Conservation (phyloP, 352 stramenopile genomes). For the Halophytophthora batemanensis region DNA sequence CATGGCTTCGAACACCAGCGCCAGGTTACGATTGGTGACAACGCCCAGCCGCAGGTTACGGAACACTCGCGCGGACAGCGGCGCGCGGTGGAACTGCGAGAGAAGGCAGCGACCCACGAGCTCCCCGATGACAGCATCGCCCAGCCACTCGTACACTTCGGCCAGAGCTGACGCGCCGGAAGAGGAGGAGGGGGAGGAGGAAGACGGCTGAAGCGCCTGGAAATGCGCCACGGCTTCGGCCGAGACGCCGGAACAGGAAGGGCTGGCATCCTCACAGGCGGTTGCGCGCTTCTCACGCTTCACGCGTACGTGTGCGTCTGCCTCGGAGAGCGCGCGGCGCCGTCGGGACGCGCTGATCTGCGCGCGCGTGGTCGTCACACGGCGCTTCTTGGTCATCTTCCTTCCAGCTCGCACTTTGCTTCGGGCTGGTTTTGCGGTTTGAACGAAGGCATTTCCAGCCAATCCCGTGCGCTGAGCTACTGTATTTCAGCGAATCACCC, state of each 20-base stretch:
- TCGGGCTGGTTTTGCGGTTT: too few relatives aligned
- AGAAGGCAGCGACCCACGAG: slow-evolving; percentile 60
- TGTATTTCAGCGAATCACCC: too few relatives aligned
- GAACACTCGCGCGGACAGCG: slow-evolving; percentile 63
- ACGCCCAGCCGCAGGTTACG: slow-evolving; percentile 55
- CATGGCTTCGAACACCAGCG: slow-evolving; percentile 59
- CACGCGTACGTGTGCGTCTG: not conserved
- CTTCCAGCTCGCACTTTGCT: too few relatives aligned
- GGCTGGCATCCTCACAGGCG: not conserved
- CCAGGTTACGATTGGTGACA: slow-evolving; percentile 75
- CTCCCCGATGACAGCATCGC: slow-evolving; percentile 74
- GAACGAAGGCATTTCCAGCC: too few relatives aligned
- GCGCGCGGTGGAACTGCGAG: slow-evolving; percentile 54
- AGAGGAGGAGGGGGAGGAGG: not conserved
- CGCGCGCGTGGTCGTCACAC: not conserved
- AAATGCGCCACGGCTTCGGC: slow-evolving; percentile 28
- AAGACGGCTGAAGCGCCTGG: slow-evolving; percentile 29
- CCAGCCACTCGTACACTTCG: slow-evolving; percentile 78
- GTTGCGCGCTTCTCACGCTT: slow-evolving; percentile 11
- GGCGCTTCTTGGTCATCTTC: slow-evolving; percentile 20
- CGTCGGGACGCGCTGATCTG: not conserved
- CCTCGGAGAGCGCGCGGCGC: slow-evolving; percentile 13
- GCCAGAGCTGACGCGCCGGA: slow-evolving; percentile 18
- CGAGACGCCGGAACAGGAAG: slow-evolving; percentile 1
- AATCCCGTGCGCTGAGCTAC: too few relatives aligned